A percentile compares a stretch with the other conserved stretches of the same genome.
Evolutionary conservation across 192 early-diverging fungal genomes (phyloP).

Genomic region (Mycoemilia scoparia): DNA sequence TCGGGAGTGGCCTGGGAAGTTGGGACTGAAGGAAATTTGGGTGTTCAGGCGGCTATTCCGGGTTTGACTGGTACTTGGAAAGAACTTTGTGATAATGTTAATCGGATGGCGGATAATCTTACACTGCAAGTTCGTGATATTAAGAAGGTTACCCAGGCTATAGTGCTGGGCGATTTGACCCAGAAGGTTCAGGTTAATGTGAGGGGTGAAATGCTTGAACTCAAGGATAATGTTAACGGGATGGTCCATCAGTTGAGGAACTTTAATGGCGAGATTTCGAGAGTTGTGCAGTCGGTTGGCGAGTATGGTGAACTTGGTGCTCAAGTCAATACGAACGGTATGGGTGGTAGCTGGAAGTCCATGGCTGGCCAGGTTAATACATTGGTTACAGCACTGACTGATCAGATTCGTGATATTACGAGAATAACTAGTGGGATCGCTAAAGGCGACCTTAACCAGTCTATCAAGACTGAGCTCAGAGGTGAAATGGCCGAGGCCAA

Average conservation of each 20-base stretch:
- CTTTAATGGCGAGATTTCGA: conserved; percentile 32
- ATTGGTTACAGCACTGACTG: conserved; percentile 35
- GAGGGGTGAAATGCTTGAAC: conserved; percentile 41
- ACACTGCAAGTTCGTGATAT: conserved; percentile 38
- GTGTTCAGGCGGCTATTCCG: conserved; percentile 31
- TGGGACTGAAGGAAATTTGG: conserved; percentile 41
- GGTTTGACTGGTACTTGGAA: conserved; percentile 38
- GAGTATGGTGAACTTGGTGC: no score
- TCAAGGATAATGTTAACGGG: conserved; percentile 36
- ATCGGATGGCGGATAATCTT: conserved; percentile 37
- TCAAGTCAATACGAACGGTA: no score
- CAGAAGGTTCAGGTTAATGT: conserved; percentile 36
- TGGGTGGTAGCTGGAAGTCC: no score
- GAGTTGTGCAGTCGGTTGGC: no score
- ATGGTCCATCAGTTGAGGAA: conserved; percentile 36
- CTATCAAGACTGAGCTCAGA: conserved; percentile 39
- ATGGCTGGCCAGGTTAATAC: conserved; percentile 41
- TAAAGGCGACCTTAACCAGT: conserved; percentile 32
- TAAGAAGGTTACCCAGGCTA: conserved; percentile 35
- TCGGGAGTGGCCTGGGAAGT: conserved; percentile 44
- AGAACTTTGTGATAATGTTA: conserved; percentile 35
- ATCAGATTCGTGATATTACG: conserved; percentile 36
- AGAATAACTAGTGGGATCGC: conserved; percentile 41
- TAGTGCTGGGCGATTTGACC: conserved; percentile 39
- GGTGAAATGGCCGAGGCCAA: conserved; percentile 39